Evolutionary conservation across 352 stramenopile species (phyloP).

Genomic region (Phytophthora citricola): DNA sequence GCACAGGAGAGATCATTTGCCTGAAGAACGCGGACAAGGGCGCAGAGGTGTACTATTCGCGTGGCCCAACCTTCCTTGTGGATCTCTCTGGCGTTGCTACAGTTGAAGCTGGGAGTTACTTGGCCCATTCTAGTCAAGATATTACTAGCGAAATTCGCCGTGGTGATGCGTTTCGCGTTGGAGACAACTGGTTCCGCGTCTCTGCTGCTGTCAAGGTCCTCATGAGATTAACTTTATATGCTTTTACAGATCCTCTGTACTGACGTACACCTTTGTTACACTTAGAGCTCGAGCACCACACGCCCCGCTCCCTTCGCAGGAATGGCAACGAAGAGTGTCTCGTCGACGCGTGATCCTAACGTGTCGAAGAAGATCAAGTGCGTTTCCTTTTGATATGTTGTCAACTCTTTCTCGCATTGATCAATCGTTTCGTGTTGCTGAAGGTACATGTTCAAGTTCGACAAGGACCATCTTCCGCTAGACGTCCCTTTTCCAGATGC

Average conservation of each 20-base stretch:
- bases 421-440: background rate
- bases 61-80: constrained; percentile 69
- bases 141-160: constrained; percentile 74
- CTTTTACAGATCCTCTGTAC: background rate
- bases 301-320: constrained; percentile 71
- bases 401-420: constrained; percentile 1
- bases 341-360: constrained; percentile 80
- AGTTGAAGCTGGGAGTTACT: constrained; percentile 77
- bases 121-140: constrained; percentile 70
- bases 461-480: constrained; percentile 82
- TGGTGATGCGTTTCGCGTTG: constrained; percentile 74
- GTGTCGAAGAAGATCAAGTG: constrained; percentile 85
- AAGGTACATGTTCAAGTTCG: constrained; percentile 87
- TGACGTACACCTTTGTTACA: too few species aligned
- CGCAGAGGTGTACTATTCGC: constrained; percentile 81
- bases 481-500: constrained; percentile 81
- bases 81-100: constrained; percentile 76
- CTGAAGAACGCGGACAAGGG: constrained; percentile 86
- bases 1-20: constrained; percentile 83
- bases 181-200: constrained; percentile 85
- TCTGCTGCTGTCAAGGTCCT: constrained; percentile 76
- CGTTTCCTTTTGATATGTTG: background rate
- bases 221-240: background rate
- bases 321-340: constrained; percentile 79
- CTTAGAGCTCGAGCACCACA: constrained; percentile 65